Base-by-base conservation (phyloP, 2,329 filamentous ascomycete genomes). In the Talaromyces funiculosus region DNA sequence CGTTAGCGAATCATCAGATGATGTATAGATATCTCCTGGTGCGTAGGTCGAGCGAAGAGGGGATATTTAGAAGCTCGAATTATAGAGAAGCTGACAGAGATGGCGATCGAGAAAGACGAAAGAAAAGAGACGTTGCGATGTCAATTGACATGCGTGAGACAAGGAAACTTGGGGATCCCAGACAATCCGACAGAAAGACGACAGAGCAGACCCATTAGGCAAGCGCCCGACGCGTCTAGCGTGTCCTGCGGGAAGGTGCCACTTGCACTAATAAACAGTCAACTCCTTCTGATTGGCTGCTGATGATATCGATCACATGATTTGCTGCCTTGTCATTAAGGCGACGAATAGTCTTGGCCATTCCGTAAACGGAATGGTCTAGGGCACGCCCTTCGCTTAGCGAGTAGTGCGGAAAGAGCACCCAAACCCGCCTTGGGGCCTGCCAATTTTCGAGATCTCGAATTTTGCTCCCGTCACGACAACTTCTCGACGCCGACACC, bases 401-500 rank as follows among this genome's bases (percentile, higher is more conserved):
- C 67, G 67, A 69, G 64, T 71, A 73, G 70, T 70, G 67, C 67
- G 67, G 67, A 68, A 65, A 67, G 64, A 65, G 67, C 69, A 71
- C 69, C 35, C 57, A 45, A 60, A 54, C 51, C 58, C 58, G 49
- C 65, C 63, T 54, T 54, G 49, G 64, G 64, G 67, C 68, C 70
- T 67, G 67, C 64, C 69, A 26, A 68, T 69, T 68, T 67, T 69
- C 70, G 67, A 72, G 70, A 54, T 53, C 69, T 67, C 68, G 71
- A 75, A 74, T 69, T 75, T 74, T 68, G 71, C 73, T 71, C 49
- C 67, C 70, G 70, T 72, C 66, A 72, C 74, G 74, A 75, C 74
- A 73, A 76, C 69, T 71, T 53, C 72, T 70, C 67, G 69, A 75
- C 72, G 72, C 71, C 74, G 74, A 74, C 73, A 74, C 73, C 67